These are phyloP conservation scores for Zygoascus sp. DNA, from an alignment of 1,139 yeast species.

Conservation along the genomic window DNA sequence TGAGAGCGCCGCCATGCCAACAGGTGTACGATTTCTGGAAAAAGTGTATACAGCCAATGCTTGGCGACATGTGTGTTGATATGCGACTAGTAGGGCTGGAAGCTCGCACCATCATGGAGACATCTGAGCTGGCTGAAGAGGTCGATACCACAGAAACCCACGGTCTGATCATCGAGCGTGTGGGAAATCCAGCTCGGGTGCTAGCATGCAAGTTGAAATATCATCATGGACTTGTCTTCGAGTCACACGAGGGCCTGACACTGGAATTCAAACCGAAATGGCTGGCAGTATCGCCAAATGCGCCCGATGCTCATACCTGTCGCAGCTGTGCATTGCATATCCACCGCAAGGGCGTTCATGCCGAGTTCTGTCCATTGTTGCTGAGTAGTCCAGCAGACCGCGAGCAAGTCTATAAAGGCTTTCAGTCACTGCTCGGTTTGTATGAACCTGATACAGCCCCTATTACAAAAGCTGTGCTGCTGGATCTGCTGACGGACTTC, in stretches of 20 bases:
- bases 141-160: slow-evolving; percentile 16
- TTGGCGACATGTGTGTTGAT: slow-evolving; percentile 17
- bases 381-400: slow-evolving; percentile 24
- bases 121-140: slow-evolving; percentile 8
- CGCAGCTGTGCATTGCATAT: slow-evolving; percentile 43
- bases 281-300: slow-evolving; percentile 37
- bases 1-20: slow-evolving; percentile 10
- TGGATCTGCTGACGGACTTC: slow-evolving; percentile 12
- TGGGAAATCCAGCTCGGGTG: not conserved
- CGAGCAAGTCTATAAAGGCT: slow-evolving; percentile 16
- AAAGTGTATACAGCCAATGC: slow-evolving; percentile 14
- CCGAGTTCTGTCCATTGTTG: slow-evolving; percentile 37
- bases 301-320: slow-evolving; percentile 30
- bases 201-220: not conserved
- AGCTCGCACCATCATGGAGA: slow-evolving; percentile 3
- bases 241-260: slow-evolving; percentile 11
- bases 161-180: slow-evolving; percentile 23
- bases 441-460: not conserved
- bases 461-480: slow-evolving; percentile 14
- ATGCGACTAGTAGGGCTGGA: slow-evolving; percentile 20
- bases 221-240: slow-evolving; percentile 7
- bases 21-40: slow-evolving; percentile 5
- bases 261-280: slow-evolving; percentile 47
- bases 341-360: slow-evolving; percentile 27
- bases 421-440: slow-evolving; percentile 9